These are phyloP conservation scores for Trichosporon ovoides DNA, from an alignment of 1,284 basidiomycete genomes.

Conservation along the genomic window DNA sequence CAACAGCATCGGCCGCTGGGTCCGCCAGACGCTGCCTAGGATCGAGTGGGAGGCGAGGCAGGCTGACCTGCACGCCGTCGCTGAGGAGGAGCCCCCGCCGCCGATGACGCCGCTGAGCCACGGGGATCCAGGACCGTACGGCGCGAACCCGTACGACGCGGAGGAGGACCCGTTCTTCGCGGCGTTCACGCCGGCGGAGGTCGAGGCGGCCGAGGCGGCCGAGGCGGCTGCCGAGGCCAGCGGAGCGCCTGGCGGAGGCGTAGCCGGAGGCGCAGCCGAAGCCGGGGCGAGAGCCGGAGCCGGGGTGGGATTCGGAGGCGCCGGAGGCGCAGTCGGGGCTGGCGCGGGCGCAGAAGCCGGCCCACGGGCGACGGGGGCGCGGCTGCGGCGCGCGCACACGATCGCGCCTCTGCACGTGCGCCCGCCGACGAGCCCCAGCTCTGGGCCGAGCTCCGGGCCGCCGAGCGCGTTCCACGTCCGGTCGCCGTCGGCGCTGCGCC, in stretches of 20 bases:
- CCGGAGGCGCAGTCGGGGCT: neutral
- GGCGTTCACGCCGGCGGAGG: slow-evolving; percentile 6
- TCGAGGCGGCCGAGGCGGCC: too few relatives aligned
- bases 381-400: slow-evolving; percentile 17
- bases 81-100: slow-evolving; percentile 16
- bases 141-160: neutral
- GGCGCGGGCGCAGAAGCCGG: neutral
- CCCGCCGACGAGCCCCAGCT: neutral
- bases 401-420: neutral
- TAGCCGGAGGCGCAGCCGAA: neutral
- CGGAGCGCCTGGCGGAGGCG: slow-evolving; percentile 1
- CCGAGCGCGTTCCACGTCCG: neutral
- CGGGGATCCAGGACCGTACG: neutral
- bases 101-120: slow-evolving; percentile 11
- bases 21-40: slow-evolving; percentile 63
- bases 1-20: slow-evolving; percentile 56
- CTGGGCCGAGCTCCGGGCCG: too few relatives aligned
- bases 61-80: slow-evolving; percentile 7
- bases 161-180: slow-evolving; percentile 6
- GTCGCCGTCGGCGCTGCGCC: slow-evolving; percentile 13
- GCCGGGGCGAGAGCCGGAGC: too few relatives aligned
- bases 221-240: neutral
- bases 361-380: neutral
- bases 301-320: too few relatives aligned
- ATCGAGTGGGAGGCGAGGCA: slow-evolving; percentile 40